Percentiles rank a stretch among this genome's conserved stretches.
Evolutionary conservation across 2,329 filamentous ascomycete genomes (phyloP).

Genomic region (Fusarium verticillioides): DNA sequence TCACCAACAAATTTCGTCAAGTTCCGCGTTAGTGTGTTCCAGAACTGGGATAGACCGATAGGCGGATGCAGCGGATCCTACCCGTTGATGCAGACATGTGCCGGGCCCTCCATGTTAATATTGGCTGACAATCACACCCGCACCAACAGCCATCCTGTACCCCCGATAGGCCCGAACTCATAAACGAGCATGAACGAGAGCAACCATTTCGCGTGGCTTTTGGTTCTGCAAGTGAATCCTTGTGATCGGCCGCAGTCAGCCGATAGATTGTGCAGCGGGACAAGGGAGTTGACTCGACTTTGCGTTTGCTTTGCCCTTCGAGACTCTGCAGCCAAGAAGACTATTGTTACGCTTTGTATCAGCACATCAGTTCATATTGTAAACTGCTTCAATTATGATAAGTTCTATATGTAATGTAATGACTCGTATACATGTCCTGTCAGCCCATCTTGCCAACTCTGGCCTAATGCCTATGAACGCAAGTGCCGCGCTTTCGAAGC

Average conservation of each 20-base stretch:
- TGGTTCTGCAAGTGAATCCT: background rate
- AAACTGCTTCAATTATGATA: background rate
- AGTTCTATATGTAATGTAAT: background rate
- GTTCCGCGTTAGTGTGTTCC: background rate
- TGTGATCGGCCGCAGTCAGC: background rate
- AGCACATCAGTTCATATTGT: background rate
- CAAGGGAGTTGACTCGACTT: background rate
- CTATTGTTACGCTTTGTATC: background rate
- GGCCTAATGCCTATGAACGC: conserved; percentile 32
- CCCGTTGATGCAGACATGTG: background rate
- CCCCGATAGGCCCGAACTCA: background rate
- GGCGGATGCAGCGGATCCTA: background rate
- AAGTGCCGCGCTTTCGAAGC: conserved; percentile 34
- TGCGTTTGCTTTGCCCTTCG: background rate
- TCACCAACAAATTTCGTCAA: no score
- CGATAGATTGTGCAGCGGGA: background rate
- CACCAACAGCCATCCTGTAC: background rate
- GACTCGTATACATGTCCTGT: background rate
- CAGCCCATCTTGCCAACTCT: background rate
- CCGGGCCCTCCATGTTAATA: background rate
- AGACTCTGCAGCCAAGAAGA: background rate
- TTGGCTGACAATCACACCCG: background rate
- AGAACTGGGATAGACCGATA: background rate
- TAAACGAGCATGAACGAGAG: background rate
- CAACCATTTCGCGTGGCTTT: background rate